A percentile compares a stretch with the other conserved stretches of the same genome.
Conservation (phyloP, 2,329 filamentous ascomycete genomes). For the Penicillium sp. region DNA sequence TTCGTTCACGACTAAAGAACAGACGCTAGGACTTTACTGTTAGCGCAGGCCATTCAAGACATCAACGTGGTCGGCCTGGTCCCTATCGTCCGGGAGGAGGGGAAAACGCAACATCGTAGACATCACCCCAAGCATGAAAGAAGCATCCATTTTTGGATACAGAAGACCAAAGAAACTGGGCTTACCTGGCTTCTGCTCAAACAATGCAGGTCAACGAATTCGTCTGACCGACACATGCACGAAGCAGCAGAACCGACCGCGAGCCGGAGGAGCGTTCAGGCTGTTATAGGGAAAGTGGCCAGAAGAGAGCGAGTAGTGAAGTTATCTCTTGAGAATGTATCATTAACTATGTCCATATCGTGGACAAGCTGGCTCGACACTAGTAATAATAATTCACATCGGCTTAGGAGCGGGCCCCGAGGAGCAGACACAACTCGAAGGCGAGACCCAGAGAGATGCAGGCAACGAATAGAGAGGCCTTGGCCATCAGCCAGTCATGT, state of each 20-base stretch:
- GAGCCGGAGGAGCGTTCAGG: slow-evolving; percentile 4
- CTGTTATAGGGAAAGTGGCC: slow-evolving; percentile 13
- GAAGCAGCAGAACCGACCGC: slow-evolving; percentile 9
- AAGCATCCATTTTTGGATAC: background rate
- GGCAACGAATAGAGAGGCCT: slow-evolving; percentile 12
- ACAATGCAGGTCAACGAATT: slow-evolving; percentile 14
- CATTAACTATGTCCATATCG: slow-evolving; percentile 11
- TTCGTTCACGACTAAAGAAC: background rate
- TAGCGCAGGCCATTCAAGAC: background rate
- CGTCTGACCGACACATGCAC: slow-evolving; percentile 14
- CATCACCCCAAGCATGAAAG: background rate
- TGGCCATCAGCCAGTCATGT: slow-evolving; percentile 16
- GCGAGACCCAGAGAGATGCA: slow-evolving; percentile 23
- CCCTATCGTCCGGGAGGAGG: background rate
- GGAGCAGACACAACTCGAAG: slow-evolving; percentile 5
- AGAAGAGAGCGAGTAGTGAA: background rate
- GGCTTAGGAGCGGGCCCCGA: slow-evolving; percentile 9
- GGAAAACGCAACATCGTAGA: background rate
- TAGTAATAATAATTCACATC: slow-evolving; percentile 7
- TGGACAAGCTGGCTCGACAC: slow-evolving; percentile 4
- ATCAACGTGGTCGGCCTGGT: background rate
- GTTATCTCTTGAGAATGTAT: background rate
- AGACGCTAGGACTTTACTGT: background rate
- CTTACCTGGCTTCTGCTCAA: slow-evolving; percentile 4
- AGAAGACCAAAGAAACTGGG: background rate